Base-by-base conservation (phyloP, 768 basidiomycete species). In the Leucocoprinus leucothites region DNA sequence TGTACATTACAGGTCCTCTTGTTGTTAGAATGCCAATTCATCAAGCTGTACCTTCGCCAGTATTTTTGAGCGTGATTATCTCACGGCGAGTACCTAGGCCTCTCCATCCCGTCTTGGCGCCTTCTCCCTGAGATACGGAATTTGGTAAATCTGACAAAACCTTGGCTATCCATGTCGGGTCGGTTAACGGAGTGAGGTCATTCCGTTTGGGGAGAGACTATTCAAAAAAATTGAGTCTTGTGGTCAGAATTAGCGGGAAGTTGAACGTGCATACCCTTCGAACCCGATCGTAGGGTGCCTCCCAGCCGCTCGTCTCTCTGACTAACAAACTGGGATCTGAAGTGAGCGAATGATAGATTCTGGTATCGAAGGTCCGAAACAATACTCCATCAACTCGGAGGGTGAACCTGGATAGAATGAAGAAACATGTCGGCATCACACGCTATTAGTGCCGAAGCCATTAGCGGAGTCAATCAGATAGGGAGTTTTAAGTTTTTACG, bases 401-500 rank as follows among this genome's bases (percentile, higher is more conserved):
- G n/a, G 89, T 93, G 67, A 96, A 92, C 11, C 97, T 84, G 1
- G 85, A 77, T 8, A 99, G 84, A 59, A 98, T 82, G 71, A 98
- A 98, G 58, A 98, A 78, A 51, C 90, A 98, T 7, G 86, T 87
- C 2, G 95, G 94, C 95, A 98, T 99, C 41, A 99, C 95, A 47
- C 97, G 87, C 95, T 98, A 65, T 21, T 53, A 38, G 13, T 34
- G 13, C 31, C 31, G 38, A 31, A 31, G 38, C 38, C 7, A 40
- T 22, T 14, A 3, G 53, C 54, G 25, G 41, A 36, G 22, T 36
- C 36, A 36, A 36, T 49, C 5, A 8, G 21, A 19, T n/a, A 49
- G 19, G 18, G 13, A 34, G 34, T 22, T 31, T 11, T 5, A 31
- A 31, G 22, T 31, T 42, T 36, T 21, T 13, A 28, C 16, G 31